Evolutionary conservation across 1,284 basidiomycete genomes (phyloP).

Genomic region (Cystobasidiaceae sp.): DNA sequence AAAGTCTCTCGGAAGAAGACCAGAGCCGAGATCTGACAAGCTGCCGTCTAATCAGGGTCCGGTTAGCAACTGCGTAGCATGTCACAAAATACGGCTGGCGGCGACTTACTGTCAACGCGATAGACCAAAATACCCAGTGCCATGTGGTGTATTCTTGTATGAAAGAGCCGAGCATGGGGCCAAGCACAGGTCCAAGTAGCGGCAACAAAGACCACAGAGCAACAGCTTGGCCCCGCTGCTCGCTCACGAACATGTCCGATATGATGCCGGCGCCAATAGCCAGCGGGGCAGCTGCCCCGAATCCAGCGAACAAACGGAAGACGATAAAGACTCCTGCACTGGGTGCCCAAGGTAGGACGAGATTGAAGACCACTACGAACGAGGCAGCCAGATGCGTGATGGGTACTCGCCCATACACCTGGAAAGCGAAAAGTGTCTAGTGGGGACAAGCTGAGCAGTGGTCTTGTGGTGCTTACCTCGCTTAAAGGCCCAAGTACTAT

Average conservation of each 20-base stretch:
- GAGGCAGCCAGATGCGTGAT: constrained; percentile 35
- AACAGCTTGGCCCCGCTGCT: constrained; percentile 63
- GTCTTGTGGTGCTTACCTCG: no score
- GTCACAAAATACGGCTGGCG: neutral
- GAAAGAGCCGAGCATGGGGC: constrained; percentile 52
- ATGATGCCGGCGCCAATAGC: constrained; percentile 57
- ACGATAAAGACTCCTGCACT: constrained; percentile 53
- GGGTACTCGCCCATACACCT: constrained; percentile 51
- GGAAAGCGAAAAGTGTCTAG: no score
- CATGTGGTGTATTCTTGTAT: constrained; percentile 56
- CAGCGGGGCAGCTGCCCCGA: constrained; percentile 45
- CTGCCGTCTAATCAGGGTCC: neutral
- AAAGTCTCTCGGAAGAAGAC: constrained; percentile 44
- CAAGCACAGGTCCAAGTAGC: constrained; percentile 36
- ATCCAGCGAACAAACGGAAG: constrained; percentile 46
- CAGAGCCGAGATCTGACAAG: neutral
- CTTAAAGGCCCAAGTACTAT: constrained; percentile 5
- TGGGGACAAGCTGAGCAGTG: no score
- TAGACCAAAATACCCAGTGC: constrained; percentile 57
- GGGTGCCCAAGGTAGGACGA: constrained; percentile 59
- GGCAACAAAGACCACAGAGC: constrained; percentile 58
- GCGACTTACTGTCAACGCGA: constrained; percentile 53
- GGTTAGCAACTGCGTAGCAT: neutral
- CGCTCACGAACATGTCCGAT: constrained; percentile 63
- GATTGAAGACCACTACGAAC: constrained; percentile 40